Evolutionary conservation across 176 grass and related monocot species (phyloP).

Genomic region (Bromus sterilis): DNA sequence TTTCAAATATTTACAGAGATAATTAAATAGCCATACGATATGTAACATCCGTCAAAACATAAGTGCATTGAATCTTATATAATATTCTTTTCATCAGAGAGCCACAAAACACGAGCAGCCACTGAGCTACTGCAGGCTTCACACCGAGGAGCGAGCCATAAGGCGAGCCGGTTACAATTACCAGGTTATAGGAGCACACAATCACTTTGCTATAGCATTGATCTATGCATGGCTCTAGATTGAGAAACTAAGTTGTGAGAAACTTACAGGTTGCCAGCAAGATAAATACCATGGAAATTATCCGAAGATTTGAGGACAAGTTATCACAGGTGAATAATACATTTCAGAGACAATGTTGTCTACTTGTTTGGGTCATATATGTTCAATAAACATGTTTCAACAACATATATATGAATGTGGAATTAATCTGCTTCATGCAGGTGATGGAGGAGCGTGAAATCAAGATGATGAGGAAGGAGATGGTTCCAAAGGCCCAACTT

Average conservation of each 20-base stretch:
- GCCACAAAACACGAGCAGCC: conserved; percentile 41
- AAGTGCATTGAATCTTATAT: background rate
- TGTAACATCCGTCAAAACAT: too few relatives aligned
- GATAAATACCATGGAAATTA: conserved; percentile 76
- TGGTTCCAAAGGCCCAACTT: conserved; percentile 93
- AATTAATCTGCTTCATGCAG: too few relatives aligned
- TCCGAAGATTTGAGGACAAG: conserved; percentile 84
- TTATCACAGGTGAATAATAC: conserved; percentile 38
- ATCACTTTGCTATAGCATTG: background rate
- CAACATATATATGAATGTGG: too few relatives aligned
- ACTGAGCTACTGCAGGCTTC: conserved; percentile 53
- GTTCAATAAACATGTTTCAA: background rate
- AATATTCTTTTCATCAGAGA: conserved; percentile 11
- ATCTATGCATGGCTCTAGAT: background rate
- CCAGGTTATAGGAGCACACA: conserved; percentile 32
- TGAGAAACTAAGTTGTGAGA: background rate
- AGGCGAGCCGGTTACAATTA: conserved; percentile 65
- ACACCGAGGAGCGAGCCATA: conserved; percentile 74
- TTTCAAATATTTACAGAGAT: background rate
- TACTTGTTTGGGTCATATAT: background rate
- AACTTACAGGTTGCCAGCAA: conserved; percentile 66
- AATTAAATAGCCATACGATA: background rate
- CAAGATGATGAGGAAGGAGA: conserved; percentile 93
- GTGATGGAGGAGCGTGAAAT: conserved; percentile 89
- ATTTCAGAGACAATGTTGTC: background rate